Percentiles rank a stretch among this genome's conserved stretches.
Evolutionary conservation across 768 basidiomycete genomes (phyloP).

Genomic region (Amanita brunnescens): DNA sequence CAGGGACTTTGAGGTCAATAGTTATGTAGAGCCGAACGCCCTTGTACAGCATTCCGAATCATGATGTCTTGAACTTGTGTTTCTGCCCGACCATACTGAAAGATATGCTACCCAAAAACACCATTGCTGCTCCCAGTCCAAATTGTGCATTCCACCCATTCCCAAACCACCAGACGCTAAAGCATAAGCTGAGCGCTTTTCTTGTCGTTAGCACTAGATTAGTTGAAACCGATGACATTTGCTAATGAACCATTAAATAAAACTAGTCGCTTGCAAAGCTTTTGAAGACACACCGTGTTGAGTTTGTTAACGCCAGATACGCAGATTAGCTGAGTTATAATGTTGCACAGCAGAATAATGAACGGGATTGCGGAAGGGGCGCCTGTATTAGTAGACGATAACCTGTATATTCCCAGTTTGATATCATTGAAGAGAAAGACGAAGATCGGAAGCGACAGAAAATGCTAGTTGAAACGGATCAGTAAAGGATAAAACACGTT

Average conservation of each 20-base stretch:
- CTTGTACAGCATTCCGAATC: neutral
- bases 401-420: constrained; percentile 43
- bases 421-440: constrained; percentile 50
- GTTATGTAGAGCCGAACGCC: neutral
- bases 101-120: constrained; percentile 58
- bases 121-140: constrained; percentile 61
- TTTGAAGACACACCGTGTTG: constrained; percentile 51
- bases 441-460: constrained; percentile 72
- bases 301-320: constrained; percentile 76
- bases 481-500: neutral
- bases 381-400: constrained; percentile 28
- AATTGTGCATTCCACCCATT: constrained; percentile 62
- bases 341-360: constrained; percentile 51
- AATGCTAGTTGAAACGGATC: constrained; percentile 41
- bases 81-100: constrained; percentile 33
- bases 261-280: constrained; percentile 2
- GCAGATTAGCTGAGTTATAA: constrained; percentile 71
- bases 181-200: constrained; percentile 72
- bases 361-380: constrained; percentile 35
- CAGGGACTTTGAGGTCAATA: neutral
- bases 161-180: constrained; percentile 82
- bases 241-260: constrained; percentile 25
- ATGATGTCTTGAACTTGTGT: constrained; percentile 15
- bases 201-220: constrained; percentile 74
- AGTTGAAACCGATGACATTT: constrained; percentile 73